Evolutionary conservation across 78 protist species (phyloP), one percentile per base, ranked within the genome.

Genomic region (Monocercomonoides exilis): DNA sequence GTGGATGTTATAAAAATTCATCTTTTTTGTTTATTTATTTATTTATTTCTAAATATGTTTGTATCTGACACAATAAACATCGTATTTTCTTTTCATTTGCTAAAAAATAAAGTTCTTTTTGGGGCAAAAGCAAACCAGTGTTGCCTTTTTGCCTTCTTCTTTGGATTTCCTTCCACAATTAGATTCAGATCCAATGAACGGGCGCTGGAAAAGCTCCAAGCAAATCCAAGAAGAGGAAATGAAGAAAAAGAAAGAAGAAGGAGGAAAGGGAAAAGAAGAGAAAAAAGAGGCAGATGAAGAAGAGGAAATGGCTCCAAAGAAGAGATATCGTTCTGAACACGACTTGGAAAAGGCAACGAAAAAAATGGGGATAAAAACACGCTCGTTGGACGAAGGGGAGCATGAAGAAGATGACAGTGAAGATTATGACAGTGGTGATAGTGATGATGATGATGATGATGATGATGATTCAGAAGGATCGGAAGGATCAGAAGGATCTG

Each of bases 1-100:
- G 64, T 35, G 86, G 5, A 64, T 84, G 86, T 3, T 84, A 64
- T 84, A 64, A 84, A 84, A n/a, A n/a, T n/a, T n/a, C n/a, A n/a
- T n/a, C n/a, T n/a, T n/a, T n/a, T n/a, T n/a, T n/a, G n/a, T n/a
- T 45, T 4, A 84, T 29, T 5, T 4, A 3, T 34, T 64, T 4
- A 45, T 84, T 36, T 4, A 84, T 36, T 21, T 3, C 44, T 5
- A 84, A 45, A 45, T 45, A 29, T 4, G 45, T 64, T 45, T 64
- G 3, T 84, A 45, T 29, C 33, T 45, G 33, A 64, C 86, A 35
- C 5, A 45, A 2, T 64, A 45, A 6, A 32, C 5, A 42, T 6
- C 3, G 38, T 4, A 77, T 3, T 41, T 4, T 3, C 46, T 77
- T n/a, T 41, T 41, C 36, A 77, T 81, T 3, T 81, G 84, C 84